These are phyloP conservation scores for Coriaria nepalensis DNA, from an alignment of 306 rosid genomes.

Conservation along the genomic window DNA sequence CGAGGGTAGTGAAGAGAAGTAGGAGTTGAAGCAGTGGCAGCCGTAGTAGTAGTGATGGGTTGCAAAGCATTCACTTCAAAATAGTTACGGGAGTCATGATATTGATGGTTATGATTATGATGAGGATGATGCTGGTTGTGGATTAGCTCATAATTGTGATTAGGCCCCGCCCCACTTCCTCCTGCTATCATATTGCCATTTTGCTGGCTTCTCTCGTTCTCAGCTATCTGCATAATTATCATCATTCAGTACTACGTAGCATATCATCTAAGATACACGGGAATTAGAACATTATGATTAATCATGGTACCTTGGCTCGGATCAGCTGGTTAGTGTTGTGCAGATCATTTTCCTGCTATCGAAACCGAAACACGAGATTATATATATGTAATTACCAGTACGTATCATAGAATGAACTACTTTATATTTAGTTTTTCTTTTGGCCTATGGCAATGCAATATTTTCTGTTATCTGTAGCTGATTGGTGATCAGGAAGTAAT, in stretches of 20 bases:
- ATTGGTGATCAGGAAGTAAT: not conserved
- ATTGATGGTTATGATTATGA: slow-evolving; percentile 28
- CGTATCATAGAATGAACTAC: not conserved
- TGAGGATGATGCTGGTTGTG: slow-evolving; percentile 11
- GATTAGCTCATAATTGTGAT: slow-evolving; percentile 30
- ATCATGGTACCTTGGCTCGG: slow-evolving; percentile 50
- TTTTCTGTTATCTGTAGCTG: too few species aligned
- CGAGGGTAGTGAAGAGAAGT: slow-evolving; percentile 26
- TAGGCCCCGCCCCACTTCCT: slow-evolving; percentile 12
- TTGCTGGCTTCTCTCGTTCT: slow-evolving; percentile 57
- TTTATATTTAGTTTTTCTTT: not conserved
- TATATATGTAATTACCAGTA: not conserved
- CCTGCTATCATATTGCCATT: slow-evolving; percentile 34
- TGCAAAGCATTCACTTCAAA: slow-evolving; percentile 60
- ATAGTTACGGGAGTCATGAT: slow-evolving; percentile 42
- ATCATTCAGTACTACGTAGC: not conserved
- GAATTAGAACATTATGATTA: not conserved
- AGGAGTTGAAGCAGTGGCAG: too few species aligned
- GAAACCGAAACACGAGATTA: not conserved
- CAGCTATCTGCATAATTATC: slow-evolving; percentile 49
- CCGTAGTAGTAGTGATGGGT: slow-evolving; percentile 20
- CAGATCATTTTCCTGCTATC: slow-evolving; percentile 71
- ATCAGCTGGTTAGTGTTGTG: slow-evolving; percentile 79
- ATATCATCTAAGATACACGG: not conserved
- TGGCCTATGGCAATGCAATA: too few species aligned